Percentiles rank a stretch among this genome's conserved stretches.
phyloP scores from a whole-genome alignment of 2,329 filamentous ascomycete genomes.

The Colletotrichum sp. region DNA sequence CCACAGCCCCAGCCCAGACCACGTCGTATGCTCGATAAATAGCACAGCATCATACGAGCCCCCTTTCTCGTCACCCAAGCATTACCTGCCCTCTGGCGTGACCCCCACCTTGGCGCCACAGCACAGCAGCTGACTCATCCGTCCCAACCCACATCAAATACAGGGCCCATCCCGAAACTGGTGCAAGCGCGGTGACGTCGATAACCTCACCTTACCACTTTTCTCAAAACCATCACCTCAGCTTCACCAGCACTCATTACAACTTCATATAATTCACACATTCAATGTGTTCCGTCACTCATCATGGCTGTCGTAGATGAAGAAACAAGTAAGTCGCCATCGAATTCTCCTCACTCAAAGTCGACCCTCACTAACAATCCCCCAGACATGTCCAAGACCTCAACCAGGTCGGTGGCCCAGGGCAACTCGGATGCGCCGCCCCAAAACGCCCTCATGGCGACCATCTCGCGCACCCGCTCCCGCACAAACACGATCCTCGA shows the following conservation, averaged over 20 bases:
- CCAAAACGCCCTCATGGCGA: slow-evolving; percentile 4
- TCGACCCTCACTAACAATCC: not conserved
- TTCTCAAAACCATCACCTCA: not conserved
- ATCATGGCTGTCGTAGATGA: slow-evolving; percentile 1
- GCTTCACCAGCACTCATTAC: not conserved
- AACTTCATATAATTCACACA: not conserved
- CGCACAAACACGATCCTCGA: slow-evolving; percentile 16
- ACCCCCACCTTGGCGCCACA: not conserved
- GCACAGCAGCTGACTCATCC: slow-evolving; percentile 1
- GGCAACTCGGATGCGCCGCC: not conserved
- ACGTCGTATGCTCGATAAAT: not conserved
- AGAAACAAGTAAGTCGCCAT: not conserved
- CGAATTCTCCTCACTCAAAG: not conserved
- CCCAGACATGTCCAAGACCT: not conserved
- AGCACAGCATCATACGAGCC: slow-evolving; percentile 3
- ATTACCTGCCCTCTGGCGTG: not conserved
- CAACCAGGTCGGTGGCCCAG: not conserved
- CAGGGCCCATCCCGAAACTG: not conserved
- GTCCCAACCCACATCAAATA: not conserved
- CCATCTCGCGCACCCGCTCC: slow-evolving; percentile 10
- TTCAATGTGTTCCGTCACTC: not conserved
- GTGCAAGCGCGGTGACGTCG: slow-evolving; percentile 2
- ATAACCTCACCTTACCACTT: not conserved
- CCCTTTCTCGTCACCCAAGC: not conserved
- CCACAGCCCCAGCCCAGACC: not conserved